Conservation (phyloP, 2,329 filamentous ascomycete genomes). For the Dryadomyces quercivorus region DNA sequence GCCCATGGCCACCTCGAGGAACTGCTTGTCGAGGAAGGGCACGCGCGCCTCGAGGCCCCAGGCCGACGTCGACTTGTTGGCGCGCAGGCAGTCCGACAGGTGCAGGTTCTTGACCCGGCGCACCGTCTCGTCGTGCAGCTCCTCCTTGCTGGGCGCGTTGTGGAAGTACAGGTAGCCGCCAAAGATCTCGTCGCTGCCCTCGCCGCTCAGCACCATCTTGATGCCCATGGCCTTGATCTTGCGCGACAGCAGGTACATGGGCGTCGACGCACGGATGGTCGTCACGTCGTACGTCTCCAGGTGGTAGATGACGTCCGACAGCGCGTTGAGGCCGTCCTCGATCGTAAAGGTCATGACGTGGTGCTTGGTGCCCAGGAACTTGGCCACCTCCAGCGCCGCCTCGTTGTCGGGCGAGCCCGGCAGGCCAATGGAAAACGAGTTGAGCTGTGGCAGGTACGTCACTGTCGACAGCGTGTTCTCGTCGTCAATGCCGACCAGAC, state of each 20-base stretch:
- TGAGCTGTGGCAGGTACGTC: conserved; percentile 85
- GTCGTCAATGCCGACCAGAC: conserved; percentile 89
- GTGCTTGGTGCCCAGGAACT: conserved; percentile 95
- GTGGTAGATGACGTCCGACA: conserved; percentile 96
- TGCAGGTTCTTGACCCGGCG: conserved; percentile 94
- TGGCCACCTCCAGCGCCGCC: conserved; percentile 84
- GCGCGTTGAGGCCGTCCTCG: conserved; percentile 90
- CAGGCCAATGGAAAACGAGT: conserved; percentile 97
- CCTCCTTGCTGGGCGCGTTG: conserved; percentile 76
- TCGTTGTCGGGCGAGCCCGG: conserved; percentile 85
- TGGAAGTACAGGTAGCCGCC: conserved; percentile 99
- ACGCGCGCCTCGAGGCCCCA: conserved; percentile 98
- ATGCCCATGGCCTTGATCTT: conserved; percentile 99
- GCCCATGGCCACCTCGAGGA: conserved; percentile 86
- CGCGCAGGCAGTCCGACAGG: conserved; percentile 86
- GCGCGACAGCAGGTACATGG: conserved; percentile 93
- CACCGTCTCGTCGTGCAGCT: conserved; percentile 93
- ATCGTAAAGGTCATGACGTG: conserved; percentile 98
- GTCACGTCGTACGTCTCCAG: conserved; percentile 97
- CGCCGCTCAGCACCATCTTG: conserved; percentile 97
- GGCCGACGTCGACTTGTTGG: conserved; percentile 97
- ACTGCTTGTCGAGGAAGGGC: conserved; percentile 95
- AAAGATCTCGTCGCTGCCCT: conserved; percentile 96
- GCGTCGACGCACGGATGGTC: conserved; percentile 93
- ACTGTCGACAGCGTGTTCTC: conserved; percentile 80